Evolutionary conservation across 192 early-diverging fungal species (phyloP), one percentile per base, ranked within the genome.

Genomic region (Podila epigama): DNA sequence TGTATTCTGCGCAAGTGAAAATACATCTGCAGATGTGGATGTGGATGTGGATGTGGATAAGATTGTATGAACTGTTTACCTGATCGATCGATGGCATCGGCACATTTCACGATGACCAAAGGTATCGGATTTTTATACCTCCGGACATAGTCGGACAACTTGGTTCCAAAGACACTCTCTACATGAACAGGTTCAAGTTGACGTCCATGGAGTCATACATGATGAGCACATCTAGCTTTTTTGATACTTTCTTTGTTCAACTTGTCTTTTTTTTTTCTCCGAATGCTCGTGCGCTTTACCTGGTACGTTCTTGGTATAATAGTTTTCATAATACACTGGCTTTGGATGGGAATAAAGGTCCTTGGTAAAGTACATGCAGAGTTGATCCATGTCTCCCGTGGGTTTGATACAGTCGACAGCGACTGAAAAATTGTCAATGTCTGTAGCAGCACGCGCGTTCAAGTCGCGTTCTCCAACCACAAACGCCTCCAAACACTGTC

Each of bases 321-420:
- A 68, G 34, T 68, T 77, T 51, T 68, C 73, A 20, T 77, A 77
- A 11, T 34, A 11, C 2, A 77, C 73, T 4, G 60, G 42, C 40
- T 77, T 77, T 2, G 73, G 73, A 37, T 77, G 73, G 1, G 73
- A 77, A 33, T 77, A 22, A 32, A 68, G 56, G 20, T 77, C 73
- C 57, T 68, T 77, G 13, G 50, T 63, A 32, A 77, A 77, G 2
- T 44, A 40, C 22, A 63, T 12, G 34, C 66, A 58, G 37, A 77
- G 67, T 40, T 77, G 73, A 1, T 77, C 73, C 66, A 53, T 51
- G 12, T 77, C 73, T 12, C 73, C 60, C 6, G 25, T 28, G 3
- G 73, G 73, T 31, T 77, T 77, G 44, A 77, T 64, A 28, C 73
- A 77, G 25, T 60, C 59, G 15, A 68, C 62, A 5, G 64, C 66